These are phyloP conservation scores for Lentinula guzmanii DNA, from an alignment of 768 basidiomycete genomes.

Conservation along the genomic window DNA sequence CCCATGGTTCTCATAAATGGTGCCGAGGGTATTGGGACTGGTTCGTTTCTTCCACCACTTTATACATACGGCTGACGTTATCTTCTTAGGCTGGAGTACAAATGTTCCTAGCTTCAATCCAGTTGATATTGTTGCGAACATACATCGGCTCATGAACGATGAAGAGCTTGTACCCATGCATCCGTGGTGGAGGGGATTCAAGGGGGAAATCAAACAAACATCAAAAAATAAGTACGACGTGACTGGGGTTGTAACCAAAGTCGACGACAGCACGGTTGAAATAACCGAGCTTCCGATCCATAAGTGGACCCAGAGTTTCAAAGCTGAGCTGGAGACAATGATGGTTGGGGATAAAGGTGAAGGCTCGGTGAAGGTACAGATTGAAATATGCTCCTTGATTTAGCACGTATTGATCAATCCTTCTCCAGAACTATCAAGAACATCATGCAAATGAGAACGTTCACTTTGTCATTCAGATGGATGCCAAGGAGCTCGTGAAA, in stretches of 20 bases:
- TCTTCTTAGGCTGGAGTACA: constrained; percentile 83
- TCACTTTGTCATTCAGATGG: constrained; percentile 82
- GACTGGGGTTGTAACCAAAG: constrained; percentile 64
- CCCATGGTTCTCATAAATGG: constrained; percentile 92
- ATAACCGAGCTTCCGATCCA: constrained; percentile 94
- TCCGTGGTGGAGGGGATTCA: constrained; percentile 98
- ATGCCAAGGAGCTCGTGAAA: constrained; percentile 72
- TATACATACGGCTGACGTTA: background rate
- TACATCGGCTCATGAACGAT: constrained; percentile 79
- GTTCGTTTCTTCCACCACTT: constrained; percentile 30
- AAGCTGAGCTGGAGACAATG: constrained; percentile 87
- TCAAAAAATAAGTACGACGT: constrained; percentile 86
- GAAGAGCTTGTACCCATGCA: constrained; percentile 82
- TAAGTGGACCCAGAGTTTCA: constrained; percentile 91
- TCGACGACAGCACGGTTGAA: constrained; percentile 86
- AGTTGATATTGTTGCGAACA: constrained; percentile 79
- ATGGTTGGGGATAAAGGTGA: constrained; percentile 76
- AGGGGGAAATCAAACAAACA: constrained; percentile 76
- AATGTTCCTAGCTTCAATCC: constrained; percentile 91
- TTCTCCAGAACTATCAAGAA: constrained; percentile 86
- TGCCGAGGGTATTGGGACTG: constrained; percentile 96
- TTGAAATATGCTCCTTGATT: constrained; percentile 1
- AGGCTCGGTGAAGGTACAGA: constrained; percentile 69
- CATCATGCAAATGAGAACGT: constrained; percentile 91
- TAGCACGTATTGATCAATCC: background rate